Conservation (phyloP, 148 eudicot species). For the Amaranthus hypochondriacus region DNA sequence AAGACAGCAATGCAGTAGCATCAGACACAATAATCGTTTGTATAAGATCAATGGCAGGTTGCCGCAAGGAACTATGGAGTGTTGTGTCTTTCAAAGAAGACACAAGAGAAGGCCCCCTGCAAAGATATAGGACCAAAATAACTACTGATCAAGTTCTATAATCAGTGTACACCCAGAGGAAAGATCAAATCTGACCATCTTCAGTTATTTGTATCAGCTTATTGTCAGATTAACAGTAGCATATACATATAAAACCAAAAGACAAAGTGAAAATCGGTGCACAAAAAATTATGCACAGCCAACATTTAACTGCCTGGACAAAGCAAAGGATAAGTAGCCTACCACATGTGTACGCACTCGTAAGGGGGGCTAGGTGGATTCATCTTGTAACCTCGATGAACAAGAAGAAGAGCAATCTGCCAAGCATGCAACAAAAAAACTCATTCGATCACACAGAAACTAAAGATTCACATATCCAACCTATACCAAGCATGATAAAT, state of each 20-base stretch:
- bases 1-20: constrained; percentile 70
- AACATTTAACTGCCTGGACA: constrained; percentile 3
- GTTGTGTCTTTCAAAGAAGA: constrained; percentile 77
- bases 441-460: constrained; percentile 8
- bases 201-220: background rate
- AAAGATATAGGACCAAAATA: constrained; percentile 17
- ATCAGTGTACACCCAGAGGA: background rate
- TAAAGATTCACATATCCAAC: constrained; percentile 6
- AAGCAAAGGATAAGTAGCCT: constrained; percentile 19
- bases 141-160: constrained; percentile 3
- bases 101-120: constrained; percentile 94
- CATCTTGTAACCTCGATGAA: constrained; percentile 90
- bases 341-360: constrained; percentile 99
- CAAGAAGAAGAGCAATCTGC: constrained; percentile 89
- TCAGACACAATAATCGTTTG: constrained; percentile 86
- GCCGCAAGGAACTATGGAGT: constrained; percentile 73
- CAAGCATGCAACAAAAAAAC: constrained; percentile 23
- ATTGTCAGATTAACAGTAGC: background rate
- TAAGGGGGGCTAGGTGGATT: constrained; percentile 93
- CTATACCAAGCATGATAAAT: background rate
- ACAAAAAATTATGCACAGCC: constrained; percentile 1
- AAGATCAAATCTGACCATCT: constrained; percentile 7
- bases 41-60: constrained; percentile 93
- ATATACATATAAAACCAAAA: constrained; percentile 1
- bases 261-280: background rate